phyloP scores from a whole-genome alignment of 768 basidiomycete genomes.

The Pleurotus salmoneostramineus region DNA sequence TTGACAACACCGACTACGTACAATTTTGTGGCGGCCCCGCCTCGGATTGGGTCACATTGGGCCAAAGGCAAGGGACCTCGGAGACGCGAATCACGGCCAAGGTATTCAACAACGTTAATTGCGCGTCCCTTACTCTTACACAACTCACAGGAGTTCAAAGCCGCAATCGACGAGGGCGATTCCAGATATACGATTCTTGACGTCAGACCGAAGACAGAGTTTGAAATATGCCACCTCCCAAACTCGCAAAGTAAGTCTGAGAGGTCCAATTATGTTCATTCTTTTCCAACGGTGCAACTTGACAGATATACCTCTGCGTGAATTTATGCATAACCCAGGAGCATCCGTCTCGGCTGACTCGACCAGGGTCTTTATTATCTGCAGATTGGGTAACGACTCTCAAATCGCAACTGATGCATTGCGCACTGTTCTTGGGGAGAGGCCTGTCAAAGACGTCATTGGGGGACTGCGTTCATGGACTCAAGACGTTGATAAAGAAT shows the following conservation, averaged over 20 bases:
- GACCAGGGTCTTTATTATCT: constrained; percentile 57
- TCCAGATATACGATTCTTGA: constrained; percentile 77
- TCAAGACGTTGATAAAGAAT: constrained; percentile 62
- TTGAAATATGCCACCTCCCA: constrained; percentile 80
- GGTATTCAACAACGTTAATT: constrained; percentile 27
- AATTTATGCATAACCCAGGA: constrained; percentile 60
- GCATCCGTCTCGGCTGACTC: constrained; percentile 27
- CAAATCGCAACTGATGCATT: constrained; percentile 78
- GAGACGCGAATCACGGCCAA: constrained; percentile 39
- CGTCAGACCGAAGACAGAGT: constrained; percentile 76
- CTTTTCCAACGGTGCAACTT: background rate
- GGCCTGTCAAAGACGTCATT: constrained; percentile 60
- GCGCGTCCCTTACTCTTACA: too few relatives aligned
- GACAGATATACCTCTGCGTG: constrained; percentile 70
- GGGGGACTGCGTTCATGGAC: constrained; percentile 87
- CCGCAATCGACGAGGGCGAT: too few relatives aligned
- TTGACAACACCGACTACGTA: constrained; percentile 71
- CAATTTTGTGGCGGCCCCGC: constrained; percentile 77
- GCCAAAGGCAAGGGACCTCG: constrained; percentile 37
- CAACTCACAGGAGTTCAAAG: too few relatives aligned
- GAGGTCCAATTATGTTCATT: constrained; percentile 1
- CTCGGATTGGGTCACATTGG: constrained; percentile 63
- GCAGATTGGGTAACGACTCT: constrained; percentile 91
- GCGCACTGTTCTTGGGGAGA: constrained; percentile 25
- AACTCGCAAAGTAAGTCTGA: constrained; percentile 60